phyloP scores from a whole-genome alignment of 202 grass and related monocot species.

The Panicum hallii region DNA sequence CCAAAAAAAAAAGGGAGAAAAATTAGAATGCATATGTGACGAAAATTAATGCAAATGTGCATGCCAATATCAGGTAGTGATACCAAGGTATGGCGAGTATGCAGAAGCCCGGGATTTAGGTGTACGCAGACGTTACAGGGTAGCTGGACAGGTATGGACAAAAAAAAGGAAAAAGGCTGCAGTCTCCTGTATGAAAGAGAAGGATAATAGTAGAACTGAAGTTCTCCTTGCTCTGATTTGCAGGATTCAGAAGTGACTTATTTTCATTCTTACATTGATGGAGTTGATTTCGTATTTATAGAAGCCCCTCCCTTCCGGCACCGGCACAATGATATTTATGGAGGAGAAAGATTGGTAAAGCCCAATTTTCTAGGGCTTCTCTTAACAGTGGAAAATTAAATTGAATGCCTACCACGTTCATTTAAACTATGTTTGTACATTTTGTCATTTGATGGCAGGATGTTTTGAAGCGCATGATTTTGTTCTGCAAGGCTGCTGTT shows the following conservation, averaged over 20 bases:
- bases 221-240: not conserved
- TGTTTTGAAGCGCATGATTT: conserved; percentile 85
- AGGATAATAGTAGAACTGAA: not conserved
- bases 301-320: conserved; percentile 71
- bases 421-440: conserved; percentile 32
- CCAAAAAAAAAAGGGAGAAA: not conserved
- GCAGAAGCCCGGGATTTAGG: conserved; percentile 70
- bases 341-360: conserved; percentile 70
- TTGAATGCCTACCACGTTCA: not conserved
- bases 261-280: conserved; percentile 84
- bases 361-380: not conserved
- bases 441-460: conserved; percentile 61
- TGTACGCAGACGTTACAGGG: conserved; percentile 68
- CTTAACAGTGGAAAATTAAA: conserved; percentile 1
- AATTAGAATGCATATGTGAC: not conserved
- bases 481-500: conserved; percentile 94
- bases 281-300: conserved; percentile 94
- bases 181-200: not conserved
- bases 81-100: conserved; percentile 86
- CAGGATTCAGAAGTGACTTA: conserved; percentile 95
- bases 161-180: not conserved
- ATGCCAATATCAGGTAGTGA: conserved; percentile 66
- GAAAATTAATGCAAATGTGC: conserved; percentile 19
- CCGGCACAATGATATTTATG: conserved; percentile 81
- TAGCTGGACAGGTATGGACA: conserved; percentile 74